Evolutionary conservation across 2,329 filamentous ascomycete genomes (phyloP).

Genomic region (Paecilomyces variotii): DNA sequence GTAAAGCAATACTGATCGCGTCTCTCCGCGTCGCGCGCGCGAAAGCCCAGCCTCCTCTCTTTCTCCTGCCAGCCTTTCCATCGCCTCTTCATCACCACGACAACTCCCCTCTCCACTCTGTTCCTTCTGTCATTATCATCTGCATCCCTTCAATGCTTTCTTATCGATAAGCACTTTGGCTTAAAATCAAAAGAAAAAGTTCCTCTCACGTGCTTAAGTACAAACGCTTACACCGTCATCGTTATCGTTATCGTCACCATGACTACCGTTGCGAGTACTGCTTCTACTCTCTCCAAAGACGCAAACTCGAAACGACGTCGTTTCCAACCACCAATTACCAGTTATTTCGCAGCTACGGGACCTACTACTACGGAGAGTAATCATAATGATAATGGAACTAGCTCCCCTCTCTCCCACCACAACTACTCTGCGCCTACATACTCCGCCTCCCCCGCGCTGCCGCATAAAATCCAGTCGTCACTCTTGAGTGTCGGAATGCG

Average conservation of each 20-base stretch:
- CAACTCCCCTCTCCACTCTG: slow-evolving; percentile 1
- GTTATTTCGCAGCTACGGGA: slow-evolving; percentile 24
- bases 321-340: slow-evolving; percentile 37
- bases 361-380: slow-evolving; percentile 11
- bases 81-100: not conserved
- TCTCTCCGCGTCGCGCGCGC: slow-evolving; percentile 14
- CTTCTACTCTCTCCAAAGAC: slow-evolving; percentile 9
- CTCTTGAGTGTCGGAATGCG: slow-evolving; percentile 93
- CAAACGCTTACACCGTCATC: not conserved
- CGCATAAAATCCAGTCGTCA: slow-evolving; percentile 63
- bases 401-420: slow-evolving; percentile 23
- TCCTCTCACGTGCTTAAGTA: not conserved
- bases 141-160: not conserved
- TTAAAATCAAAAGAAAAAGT: not conserved
- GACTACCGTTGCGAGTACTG: slow-evolving; percentile 8
- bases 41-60: slow-evolving; percentile 12
- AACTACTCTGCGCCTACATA: slow-evolving; percentile 33
- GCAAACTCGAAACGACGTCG: slow-evolving; percentile 35
- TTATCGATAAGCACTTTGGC: not conserved
- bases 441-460: slow-evolving; percentile 46
- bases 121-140: slow-evolving; percentile 1
- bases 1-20: slow-evolving; percentile 8
- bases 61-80: slow-evolving; percentile 1
- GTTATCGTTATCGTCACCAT: slow-evolving; percentile 8
- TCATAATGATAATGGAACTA: not conserved